phyloP scores from a whole-genome alignment of 768 basidiomycete genomes.

The Mycena crocata region DNA sequence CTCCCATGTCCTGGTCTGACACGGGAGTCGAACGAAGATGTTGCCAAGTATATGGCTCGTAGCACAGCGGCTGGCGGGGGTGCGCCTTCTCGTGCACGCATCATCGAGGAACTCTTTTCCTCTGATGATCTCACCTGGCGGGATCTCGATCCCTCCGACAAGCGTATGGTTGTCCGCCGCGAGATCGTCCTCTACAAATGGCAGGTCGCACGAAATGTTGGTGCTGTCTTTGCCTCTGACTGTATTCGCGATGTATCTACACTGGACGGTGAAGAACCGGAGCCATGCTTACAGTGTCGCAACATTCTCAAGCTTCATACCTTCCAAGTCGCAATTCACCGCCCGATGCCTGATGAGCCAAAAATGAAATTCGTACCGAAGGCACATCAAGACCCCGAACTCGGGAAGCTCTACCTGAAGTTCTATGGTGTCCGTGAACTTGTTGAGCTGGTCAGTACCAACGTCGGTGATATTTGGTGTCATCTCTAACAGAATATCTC shows the following conservation, averaged over 20 bases:
- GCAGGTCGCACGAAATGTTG: slow-evolving; percentile 7
- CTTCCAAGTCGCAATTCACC: slow-evolving; percentile 27
- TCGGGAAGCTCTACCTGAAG: slow-evolving; percentile 26
- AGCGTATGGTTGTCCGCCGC: slow-evolving; percentile 1
- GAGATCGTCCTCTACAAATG: slow-evolving; percentile 14
- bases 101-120: neutral
- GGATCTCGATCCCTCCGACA: neutral
- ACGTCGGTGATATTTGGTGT: neutral
- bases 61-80: slow-evolving; percentile 2
- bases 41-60: slow-evolving; percentile 4
- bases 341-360: slow-evolving; percentile 20
- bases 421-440: slow-evolving; percentile 31
- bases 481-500: neutral
- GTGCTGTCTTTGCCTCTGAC: slow-evolving; percentile 2
- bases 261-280: neutral
- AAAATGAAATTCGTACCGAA: slow-evolving; percentile 34
- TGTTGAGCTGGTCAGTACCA: slow-evolving; percentile 27
- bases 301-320: slow-evolving; percentile 16
- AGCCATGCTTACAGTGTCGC: neutral
- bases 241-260: slow-evolving; percentile 17
- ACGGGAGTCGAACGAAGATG: neutral
- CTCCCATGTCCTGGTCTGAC: neutral
- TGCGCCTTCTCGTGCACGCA: slow-evolving; percentile 11
- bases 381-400: slow-evolving; percentile 17
- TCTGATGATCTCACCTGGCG: neutral